Conservation (phyloP, 768 basidiomycete genomes). For the Crassisporium funariophilum region DNA sequence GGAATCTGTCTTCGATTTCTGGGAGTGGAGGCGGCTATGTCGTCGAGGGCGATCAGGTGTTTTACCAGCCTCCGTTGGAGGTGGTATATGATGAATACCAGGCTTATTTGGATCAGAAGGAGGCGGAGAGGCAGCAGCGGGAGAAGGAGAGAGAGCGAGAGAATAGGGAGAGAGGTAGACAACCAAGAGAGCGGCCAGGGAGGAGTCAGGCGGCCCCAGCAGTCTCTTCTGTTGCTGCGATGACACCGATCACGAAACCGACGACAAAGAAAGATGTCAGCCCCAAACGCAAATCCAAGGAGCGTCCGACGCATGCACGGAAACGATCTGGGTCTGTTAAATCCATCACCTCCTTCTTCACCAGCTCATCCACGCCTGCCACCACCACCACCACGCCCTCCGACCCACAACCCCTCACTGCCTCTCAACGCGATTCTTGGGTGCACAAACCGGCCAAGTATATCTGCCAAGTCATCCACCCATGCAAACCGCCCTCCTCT, state of each 20-base stretch:
- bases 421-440: constrained; percentile 51
- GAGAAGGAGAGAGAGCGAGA: constrained; percentile 22
- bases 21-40: constrained; percentile 17
- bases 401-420: neutral
- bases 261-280: constrained; percentile 10
- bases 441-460: constrained; percentile 57
- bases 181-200: too few species aligned
- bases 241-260: neutral
- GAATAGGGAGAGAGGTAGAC: too few species aligned
- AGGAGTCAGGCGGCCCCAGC: too few species aligned
- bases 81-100: constrained; percentile 14
- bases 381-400: neutral
- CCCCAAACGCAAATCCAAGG: constrained; percentile 22
- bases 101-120: constrained; percentile 10
- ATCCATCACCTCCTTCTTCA: constrained; percentile 38
- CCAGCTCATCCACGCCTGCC: constrained; percentile 11
- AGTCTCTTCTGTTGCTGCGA: too few species aligned
- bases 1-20: constrained; percentile 1
- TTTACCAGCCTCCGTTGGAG: constrained; percentile 14
- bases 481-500: constrained; percentile 62
- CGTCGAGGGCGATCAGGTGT: constrained; percentile 17
- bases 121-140: constrained; percentile 10
- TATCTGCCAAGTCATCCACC: constrained; percentile 66
- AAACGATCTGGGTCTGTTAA: constrained; percentile 38
- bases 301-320: constrained; percentile 25